Evolutionary conservation across 805 yeast genomes (phyloP).

Genomic region (Zygotorulaspora florentina): DNA sequence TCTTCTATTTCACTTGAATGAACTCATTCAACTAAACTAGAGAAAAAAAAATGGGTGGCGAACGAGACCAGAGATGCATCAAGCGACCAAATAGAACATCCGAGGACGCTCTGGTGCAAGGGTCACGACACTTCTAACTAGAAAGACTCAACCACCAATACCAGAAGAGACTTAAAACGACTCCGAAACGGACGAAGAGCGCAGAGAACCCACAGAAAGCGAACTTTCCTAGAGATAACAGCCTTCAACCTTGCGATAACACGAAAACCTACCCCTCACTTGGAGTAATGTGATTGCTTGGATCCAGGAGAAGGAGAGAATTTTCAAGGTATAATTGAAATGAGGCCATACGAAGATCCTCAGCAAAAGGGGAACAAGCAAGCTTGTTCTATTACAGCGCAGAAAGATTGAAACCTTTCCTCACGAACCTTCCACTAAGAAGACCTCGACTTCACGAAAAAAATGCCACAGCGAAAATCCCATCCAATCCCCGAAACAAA

Average conservation of each 20-base stretch:
- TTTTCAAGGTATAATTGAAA: neutral
- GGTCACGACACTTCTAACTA: constrained; percentile 31
- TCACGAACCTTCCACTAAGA: neutral
- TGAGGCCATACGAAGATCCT: neutral
- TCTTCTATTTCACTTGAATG: constrained; percentile 19
- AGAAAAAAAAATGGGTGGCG: constrained; percentile 19
- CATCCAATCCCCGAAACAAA: neutral
- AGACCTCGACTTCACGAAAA: neutral
- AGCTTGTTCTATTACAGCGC: constrained; percentile 32
- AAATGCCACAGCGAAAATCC: neutral
- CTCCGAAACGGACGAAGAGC: neutral
- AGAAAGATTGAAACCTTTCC: constrained; percentile 1
- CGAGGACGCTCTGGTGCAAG: constrained; percentile 23
- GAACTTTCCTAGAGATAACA: constrained; percentile 7
- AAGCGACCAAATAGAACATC: constrained; percentile 19
- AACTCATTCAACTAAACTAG: constrained; percentile 25
- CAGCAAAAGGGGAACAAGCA: constrained; percentile 29
- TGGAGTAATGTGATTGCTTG: neutral
- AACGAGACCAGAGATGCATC: constrained; percentile 30
- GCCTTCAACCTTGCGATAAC: constrained; percentile 2
- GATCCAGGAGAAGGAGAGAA: neutral
- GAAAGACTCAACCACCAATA: constrained; percentile 13
- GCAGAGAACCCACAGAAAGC: constrained; percentile 7
- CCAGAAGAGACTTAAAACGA: neutral
- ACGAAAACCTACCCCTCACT: neutral